Evolutionary conservation across 2,329 filamentous ascomycete genomes (phyloP).

Genomic region (Hortaea sp.): DNA sequence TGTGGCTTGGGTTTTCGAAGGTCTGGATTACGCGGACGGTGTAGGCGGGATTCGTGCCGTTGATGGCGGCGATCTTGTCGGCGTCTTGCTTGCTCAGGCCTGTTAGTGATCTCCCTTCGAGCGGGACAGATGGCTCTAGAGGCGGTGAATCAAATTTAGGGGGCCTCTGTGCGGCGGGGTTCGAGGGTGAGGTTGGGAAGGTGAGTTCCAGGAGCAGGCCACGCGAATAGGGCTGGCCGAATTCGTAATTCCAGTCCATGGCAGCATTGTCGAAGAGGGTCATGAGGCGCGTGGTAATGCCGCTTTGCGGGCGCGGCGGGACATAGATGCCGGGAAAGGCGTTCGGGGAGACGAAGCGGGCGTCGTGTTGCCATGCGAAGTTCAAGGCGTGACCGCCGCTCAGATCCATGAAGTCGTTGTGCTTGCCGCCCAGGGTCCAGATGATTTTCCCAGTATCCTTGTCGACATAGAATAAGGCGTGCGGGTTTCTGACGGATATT

Average conservation of each 20-base stretch:
- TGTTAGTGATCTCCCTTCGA: background rate
- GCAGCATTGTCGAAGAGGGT: constrained; percentile 41
- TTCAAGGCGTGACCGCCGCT: constrained; percentile 15
- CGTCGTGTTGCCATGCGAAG: constrained; percentile 44
- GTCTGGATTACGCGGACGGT: constrained; percentile 13
- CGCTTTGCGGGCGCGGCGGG: constrained; percentile 5
- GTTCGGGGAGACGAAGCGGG: constrained; percentile 9
- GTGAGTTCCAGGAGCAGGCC: constrained; percentile 18
- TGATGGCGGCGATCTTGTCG: constrained; percentile 8
- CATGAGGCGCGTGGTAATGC: constrained; percentile 10
- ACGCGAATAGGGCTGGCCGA: constrained; percentile 12
- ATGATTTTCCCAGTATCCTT: constrained; percentile 38
- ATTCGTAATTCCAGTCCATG: constrained; percentile 17
- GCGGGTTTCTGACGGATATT: constrained; percentile 42
- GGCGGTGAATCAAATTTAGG: background rate
- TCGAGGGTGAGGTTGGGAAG: constrained; percentile 9
- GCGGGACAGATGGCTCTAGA: background rate
- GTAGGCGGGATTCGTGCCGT: constrained; percentile 8
- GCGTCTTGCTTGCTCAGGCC: constrained; percentile 4
- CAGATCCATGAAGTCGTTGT: constrained; percentile 20
- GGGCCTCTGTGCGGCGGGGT: background rate
- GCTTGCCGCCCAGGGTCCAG: constrained; percentile 38
- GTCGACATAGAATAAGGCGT: constrained; percentile 39
- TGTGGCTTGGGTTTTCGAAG: constrained; percentile 11
- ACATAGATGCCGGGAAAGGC: constrained; percentile 8